Percentiles rank a stretch among this genome's conserved stretches.
Conservation (phyloP, 140 eudicot species). For the Anethum foeniculum region DNA sequence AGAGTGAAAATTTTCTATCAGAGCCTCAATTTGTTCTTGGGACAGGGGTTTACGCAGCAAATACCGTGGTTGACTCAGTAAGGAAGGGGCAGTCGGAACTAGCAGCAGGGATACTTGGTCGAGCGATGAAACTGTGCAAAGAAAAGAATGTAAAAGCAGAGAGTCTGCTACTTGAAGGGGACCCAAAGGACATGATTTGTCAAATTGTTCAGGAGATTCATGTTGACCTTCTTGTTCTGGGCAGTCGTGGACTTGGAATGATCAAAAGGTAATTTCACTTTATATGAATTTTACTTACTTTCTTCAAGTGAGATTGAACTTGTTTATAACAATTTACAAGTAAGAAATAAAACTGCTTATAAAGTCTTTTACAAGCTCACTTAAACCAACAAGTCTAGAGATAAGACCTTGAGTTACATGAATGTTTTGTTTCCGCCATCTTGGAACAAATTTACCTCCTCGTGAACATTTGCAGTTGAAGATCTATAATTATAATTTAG, state of each 20-base stretch:
- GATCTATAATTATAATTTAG: too few species aligned
- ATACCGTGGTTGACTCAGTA: conserved; percentile 31
- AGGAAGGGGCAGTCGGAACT: conserved; percentile 40
- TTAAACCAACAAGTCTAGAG: neutral
- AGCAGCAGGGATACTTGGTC: conserved; percentile 36
- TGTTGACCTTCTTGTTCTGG: conserved; percentile 56
- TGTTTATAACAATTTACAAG: neutral
- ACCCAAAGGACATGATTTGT: conserved; percentile 54
- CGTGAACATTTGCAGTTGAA: too few species aligned
- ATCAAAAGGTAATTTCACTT: conserved; percentile 41
- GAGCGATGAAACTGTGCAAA: conserved; percentile 43
- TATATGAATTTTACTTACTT: neutral
- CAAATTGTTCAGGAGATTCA: conserved; percentile 38
- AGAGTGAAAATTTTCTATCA: neutral
- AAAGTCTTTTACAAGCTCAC: neutral
- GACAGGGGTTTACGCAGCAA: conserved; percentile 35
- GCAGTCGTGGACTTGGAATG: conserved; percentile 61
- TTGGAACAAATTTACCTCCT: neutral
- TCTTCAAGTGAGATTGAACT: neutral
- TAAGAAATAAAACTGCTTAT: neutral
- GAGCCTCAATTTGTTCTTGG: neutral
- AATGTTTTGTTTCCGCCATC: neutral
- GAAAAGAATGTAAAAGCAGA: conserved; percentile 38
- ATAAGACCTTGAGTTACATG: neutral
- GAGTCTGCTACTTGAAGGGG: conserved; percentile 38